Evolutionary conservation across 1,139 yeast genomes (phyloP).

Genomic region (Scheffersomyces lignicola): DNA sequence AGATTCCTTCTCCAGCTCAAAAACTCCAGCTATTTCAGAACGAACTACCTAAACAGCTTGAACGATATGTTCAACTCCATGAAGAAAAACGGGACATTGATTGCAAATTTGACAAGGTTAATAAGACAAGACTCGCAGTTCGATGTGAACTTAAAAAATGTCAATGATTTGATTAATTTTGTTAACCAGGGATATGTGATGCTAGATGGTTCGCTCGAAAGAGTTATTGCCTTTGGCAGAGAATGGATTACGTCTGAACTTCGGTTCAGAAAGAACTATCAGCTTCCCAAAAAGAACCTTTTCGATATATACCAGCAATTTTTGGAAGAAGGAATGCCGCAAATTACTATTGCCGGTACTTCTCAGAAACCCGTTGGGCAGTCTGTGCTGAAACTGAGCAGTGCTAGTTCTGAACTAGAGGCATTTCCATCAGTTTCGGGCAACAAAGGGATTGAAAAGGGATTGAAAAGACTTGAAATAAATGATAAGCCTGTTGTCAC

Average conservation of each 20-base stretch:
- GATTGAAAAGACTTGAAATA: conserved; percentile 17
- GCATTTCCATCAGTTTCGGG: conserved; percentile 6
- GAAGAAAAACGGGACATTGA: conserved; percentile 52
- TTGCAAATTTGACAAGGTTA: conserved; percentile 51
- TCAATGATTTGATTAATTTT: conserved; percentile 42
- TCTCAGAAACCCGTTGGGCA: conserved; percentile 1
- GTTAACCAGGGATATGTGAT: conserved; percentile 30
- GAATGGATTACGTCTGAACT: conserved; percentile 40
- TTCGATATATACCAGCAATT: conserved; percentile 17
- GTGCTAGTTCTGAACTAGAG: conserved; percentile 4
- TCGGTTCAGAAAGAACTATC: conserved; percentile 34
- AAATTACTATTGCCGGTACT: conserved; percentile 4
- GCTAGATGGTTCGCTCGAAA: conserved; percentile 22
- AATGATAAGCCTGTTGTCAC: conserved; percentile 15
- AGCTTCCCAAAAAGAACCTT: conserved; percentile 28
- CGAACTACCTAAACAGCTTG: conserved; percentile 30
- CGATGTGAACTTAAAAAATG: conserved; percentile 34
- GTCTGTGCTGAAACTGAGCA: too few species aligned
- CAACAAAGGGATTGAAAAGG: conserved; percentile 13
- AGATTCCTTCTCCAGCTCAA: conserved; percentile 31
- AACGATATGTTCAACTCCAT: conserved; percentile 47
- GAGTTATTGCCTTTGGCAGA: conserved; percentile 34
- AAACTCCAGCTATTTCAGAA: conserved; percentile 27
- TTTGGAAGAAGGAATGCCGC: conserved; percentile 13
- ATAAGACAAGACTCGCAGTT: conserved; percentile 45